phyloP scores from a whole-genome alignment of 1,139 yeast genomes.

The Zygoascus sp. region DNA sequence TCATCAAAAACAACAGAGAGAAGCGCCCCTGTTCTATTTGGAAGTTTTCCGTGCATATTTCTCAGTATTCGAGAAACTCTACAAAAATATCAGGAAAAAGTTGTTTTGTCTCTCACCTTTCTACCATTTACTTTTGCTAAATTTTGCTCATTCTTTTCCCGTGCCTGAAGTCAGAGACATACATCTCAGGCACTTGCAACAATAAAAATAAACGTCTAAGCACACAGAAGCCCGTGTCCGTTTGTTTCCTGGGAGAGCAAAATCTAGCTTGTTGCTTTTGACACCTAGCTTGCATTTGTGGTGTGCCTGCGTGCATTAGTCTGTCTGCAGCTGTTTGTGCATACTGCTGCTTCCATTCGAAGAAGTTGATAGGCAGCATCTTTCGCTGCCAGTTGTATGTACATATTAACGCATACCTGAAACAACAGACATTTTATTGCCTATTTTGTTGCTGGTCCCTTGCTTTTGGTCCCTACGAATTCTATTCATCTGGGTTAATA shows the following conservation, averaged over 20 bases:
- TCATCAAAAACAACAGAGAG: too few relatives aligned
- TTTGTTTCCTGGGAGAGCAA: not conserved
- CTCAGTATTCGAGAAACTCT: not conserved
- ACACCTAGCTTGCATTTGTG: conserved; percentile 4
- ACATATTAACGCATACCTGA: conserved; percentile 8
- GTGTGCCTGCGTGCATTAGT: conserved; percentile 9
- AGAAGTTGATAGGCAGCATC: conserved; percentile 3
- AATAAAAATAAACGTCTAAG: not conserved
- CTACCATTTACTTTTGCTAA: not conserved
- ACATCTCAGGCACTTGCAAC: not conserved
- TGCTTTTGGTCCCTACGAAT: conserved; percentile 6
- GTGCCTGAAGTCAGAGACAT: not conserved
- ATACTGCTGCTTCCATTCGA: conserved; percentile 3
- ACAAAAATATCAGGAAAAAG: not conserved
- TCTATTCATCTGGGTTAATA: not conserved
- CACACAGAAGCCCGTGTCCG: not conserved
- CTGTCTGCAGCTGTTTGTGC: not conserved
- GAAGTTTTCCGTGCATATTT: not conserved
- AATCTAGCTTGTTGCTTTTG: not conserved
- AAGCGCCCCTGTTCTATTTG: not conserved
- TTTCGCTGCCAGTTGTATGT: conserved; percentile 1
- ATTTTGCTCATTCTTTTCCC: not conserved
- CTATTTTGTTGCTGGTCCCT: conserved; percentile 5
- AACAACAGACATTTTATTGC: conserved; percentile 8
- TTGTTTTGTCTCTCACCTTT: not conserved